Evolutionary conservation across 106 monocot species (phyloP), one percentile per base, ranked within the genome.

Genomic region (Dendrobium chrysotoxum): DNA sequence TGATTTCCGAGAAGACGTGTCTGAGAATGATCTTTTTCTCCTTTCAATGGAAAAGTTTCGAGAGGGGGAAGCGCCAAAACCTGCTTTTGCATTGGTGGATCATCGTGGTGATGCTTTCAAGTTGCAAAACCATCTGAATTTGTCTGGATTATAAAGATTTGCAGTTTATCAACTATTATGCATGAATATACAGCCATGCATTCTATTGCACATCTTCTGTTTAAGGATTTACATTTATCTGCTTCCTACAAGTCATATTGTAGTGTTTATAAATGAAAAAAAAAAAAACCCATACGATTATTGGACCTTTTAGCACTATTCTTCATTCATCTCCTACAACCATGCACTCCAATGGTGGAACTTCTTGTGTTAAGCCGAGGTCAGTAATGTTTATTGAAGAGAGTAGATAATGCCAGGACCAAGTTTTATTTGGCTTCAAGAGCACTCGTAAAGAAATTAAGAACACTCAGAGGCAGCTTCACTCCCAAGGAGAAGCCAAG

Each of bases 141-240:
- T 53, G 20, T 75, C 5, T 39, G 23, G 31, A 75, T 26, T 18
- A 5, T 58, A 71, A 2, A 44, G 41, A 46, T n/a, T 82, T 90
- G 95, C 84, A 99, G 93, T 84, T 88, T 99, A 79, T 99, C 98
- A 10, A 99, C 98, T 46, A 95, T 99, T 65, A 93, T 95, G 77
- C 91, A 95, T 64, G 98, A 99, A 86, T 95, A 87, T 83, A 75
- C 79, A 23, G 98, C 87, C 28, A 21, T 99, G 77, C 93, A 88
- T 88, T 99, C 98, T 75, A 66, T 95, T 58, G 81, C 79, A 18
- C 81, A 85, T 79, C 91, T 99, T 75, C 95, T 95, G 79, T 99
- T 95, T 76, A 93, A 88, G 85, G 89, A 95, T 81, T 87, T 95
- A 86, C 93, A 95, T 75, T 84, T 99, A 54, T 95, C 95, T 76